Base-by-base conservation (phyloP, 1,139 yeast species). In the Nakaseomyces bracarensis region DNA sequence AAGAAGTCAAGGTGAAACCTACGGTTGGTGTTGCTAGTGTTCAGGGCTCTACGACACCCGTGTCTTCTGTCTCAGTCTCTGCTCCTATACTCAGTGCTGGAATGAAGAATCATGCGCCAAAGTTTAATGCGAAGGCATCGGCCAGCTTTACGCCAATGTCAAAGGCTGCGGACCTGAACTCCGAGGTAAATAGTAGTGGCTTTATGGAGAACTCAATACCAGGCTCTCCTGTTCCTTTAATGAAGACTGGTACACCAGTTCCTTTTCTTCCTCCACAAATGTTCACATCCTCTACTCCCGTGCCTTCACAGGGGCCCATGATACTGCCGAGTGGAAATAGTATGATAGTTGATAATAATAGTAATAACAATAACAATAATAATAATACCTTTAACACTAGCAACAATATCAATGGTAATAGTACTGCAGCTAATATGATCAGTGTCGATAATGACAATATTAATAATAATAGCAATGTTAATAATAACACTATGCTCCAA, bases 71-170 rank as follows among this genome's bases (percentile, higher is more conserved):
- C 13, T 6, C 30, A 10, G 37, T 19, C 3, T 19, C n/a, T 20
- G n/a, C n/a, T n/a, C n/a, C 21, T 29, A 3, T 36, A 6, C 8
- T n/a, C 8, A 16, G 11, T 18, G 9, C 19, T 30, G 31, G 34
- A 16, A 22, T 18, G 4, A 48, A 27, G 41, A 47, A 13, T 37
- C 46, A 14, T 20, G 31, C 43, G 8, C 55, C 52, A 5, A 58
- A 55, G 44, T 60, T 57, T 40, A 58, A 60, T 46, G 63, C 63
- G 3, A 58, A 58, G 44, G 49, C 48, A 11, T 58, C 63, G 4
- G 60, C 61, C n/a, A 58, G 61, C 37, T 60, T 60, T 28, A 60
- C 63, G 1, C 63, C 63, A 16, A 48, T 48, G 50, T 33, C 36
- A 8, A 33, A 33, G 19, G 26, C 35, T 6, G 35, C 36, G 3